Evolutionary conservation across 2,329 filamentous ascomycete species (phyloP), one percentile per base, ranked within the genome.

Genomic region (Sarocladium oryzae): DNA sequence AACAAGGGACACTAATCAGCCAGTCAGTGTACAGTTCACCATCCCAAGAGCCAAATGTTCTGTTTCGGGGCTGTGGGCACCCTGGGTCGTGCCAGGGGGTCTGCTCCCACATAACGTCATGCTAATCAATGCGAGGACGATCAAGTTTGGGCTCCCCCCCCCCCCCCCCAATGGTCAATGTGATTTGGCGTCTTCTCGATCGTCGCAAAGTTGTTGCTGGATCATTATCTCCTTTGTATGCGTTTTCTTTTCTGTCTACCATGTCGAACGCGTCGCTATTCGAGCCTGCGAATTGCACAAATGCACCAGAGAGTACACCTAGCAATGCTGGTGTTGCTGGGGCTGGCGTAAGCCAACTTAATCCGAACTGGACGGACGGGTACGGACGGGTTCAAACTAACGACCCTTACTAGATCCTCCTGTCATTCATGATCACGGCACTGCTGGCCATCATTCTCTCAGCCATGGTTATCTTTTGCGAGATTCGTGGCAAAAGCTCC

Each of bases 401-500:
- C 24, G 16, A 26, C 3, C 33, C 8, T 18, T 2, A 15, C 20
- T 37, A 82, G 77, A 75, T 82, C 54, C 70, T 86, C 28, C 73
- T 86, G 55, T 84, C 82, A 43, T 86, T 85, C 66, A 81, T 85
- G 61, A 75, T 84, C 55, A 85, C 82, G 5, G 82, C 82, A 50
- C 69, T 67, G 51, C 61, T 85, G 50, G 75, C 82, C 26, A 69
- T 85, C 52, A 53, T 74, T 51, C 68, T 85, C 53, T 77, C 75
- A 54, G 69, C 72, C 33, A 74, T 72, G 52, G 78, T 86, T 53
- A 73, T 86, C 52, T 61, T 84, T 50, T 72, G 76, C 52, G 78
- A 82, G 54, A 62, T 73, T 18, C 67, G 71, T 26, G 69, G 67
- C 52, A 71, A 69, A 50, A 69, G 71, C 10, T 76, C 77, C 18